Evolutionary conservation across 2,329 filamentous ascomycete genomes (phyloP).

Genomic region (Alternaria triticimaculans): DNA sequence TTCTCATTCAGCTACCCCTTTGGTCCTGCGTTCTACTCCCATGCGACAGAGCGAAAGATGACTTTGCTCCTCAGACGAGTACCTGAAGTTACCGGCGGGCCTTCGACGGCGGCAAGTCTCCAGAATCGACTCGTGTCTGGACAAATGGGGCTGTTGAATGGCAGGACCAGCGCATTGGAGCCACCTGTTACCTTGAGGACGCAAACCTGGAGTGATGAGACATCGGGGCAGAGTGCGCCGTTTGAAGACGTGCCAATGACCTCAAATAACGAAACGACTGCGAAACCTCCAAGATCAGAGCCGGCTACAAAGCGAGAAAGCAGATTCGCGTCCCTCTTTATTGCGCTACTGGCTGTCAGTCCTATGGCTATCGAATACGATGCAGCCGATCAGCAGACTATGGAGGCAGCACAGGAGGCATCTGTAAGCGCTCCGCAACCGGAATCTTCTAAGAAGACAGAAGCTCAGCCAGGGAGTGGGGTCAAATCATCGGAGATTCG

Average conservation of each 20-base stretch:
- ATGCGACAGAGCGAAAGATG: background rate
- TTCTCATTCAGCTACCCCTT: background rate
- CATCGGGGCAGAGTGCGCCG: background rate
- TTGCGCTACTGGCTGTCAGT: conserved; percentile 24
- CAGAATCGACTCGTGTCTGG: too few species aligned
- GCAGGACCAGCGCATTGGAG: background rate
- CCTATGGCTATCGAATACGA: conserved; percentile 21
- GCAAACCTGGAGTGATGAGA: conserved; percentile 4
- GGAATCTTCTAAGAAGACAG: conserved; percentile 8
- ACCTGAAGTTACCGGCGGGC: background rate
- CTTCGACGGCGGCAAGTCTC: background rate
- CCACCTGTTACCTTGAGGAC: conserved; percentile 6
- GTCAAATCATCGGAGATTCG: conserved; percentile 17
- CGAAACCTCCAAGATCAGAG: background rate
- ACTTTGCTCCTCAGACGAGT: background rate
- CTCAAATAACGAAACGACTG: background rate
- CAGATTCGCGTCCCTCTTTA: conserved; percentile 23
- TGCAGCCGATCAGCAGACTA: conserved; percentile 21
- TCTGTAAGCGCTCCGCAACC: background rate
- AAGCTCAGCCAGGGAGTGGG: background rate
- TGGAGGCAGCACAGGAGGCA: conserved; percentile 21
- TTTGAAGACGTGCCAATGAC: background rate
- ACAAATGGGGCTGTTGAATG: background rate
- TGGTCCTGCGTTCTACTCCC: too few species aligned
- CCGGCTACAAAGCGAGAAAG: conserved; percentile 19